These are phyloP conservation scores for Austroboletus novae-zelandiae DNA, from an alignment of 1,284 basidiomycete genomes.

Conservation along the genomic window DNA sequence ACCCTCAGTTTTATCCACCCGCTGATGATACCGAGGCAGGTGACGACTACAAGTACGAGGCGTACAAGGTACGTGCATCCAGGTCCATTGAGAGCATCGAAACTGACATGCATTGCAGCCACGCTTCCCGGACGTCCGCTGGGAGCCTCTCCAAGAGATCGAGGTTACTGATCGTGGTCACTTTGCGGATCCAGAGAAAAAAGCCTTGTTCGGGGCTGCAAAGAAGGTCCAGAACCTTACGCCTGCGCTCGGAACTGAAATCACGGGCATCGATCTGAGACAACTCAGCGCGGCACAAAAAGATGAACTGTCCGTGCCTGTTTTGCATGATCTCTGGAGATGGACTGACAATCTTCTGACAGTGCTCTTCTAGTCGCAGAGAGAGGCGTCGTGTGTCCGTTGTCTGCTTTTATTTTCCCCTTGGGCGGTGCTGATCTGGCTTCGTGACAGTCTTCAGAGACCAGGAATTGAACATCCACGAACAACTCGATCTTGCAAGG, in stretches of 20 bases:
- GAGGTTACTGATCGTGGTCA: slow-evolving; percentile 63
- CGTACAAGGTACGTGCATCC: slow-evolving; percentile 52
- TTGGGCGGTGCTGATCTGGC: slow-evolving; percentile 10
- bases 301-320: slow-evolving; percentile 55
- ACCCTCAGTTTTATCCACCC: slow-evolving; percentile 65
- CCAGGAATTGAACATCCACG: slow-evolving; percentile 65
- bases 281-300: slow-evolving; percentile 59
- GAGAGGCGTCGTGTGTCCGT: slow-evolving; percentile 66
- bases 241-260: slow-evolving; percentile 63
- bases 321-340: neutral
- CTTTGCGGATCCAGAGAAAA: slow-evolving; percentile 59
- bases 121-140: slow-evolving; percentile 58
- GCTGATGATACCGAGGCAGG: slow-evolving; percentile 48
- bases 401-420: neutral
- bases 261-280: slow-evolving; percentile 60
- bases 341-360: slow-evolving; percentile 1
- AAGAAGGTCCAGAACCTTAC: slow-evolving; percentile 59
- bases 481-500: slow-evolving; percentile 70
- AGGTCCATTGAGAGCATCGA: neutral
- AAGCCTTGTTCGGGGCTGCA: slow-evolving; percentile 53
- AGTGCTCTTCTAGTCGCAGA: slow-evolving; percentile 70
- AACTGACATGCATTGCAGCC: slow-evolving; percentile 43
- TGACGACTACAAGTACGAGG: slow-evolving; percentile 52
- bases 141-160: slow-evolving; percentile 61
- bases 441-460: slow-evolving; percentile 60